A percentile compares a stretch with the other conserved stretches of the same genome.
These are phyloP conservation scores for Trichoderma virens DNA, from an alignment of 495 filamentous ascomycete species.

Conservation along the genomic window DNA sequence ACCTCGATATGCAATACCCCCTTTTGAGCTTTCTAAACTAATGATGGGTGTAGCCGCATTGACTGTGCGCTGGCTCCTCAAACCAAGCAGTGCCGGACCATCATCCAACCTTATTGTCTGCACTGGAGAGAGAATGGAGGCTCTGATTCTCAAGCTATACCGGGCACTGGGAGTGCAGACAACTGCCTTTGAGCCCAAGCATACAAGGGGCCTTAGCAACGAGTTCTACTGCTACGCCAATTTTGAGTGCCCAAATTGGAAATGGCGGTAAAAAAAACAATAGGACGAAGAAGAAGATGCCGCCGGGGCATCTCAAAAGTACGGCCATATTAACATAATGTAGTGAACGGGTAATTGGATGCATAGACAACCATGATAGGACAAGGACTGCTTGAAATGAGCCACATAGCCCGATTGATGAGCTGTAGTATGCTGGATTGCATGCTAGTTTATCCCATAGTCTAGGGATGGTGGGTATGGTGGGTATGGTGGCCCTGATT, in stretches of 20 bases:
- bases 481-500: neutral
- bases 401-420: neutral
- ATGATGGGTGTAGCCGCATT: constrained; percentile 46
- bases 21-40: neutral
- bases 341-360: neutral
- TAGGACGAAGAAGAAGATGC: no score
- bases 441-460: neutral
- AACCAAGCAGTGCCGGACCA: constrained; percentile 15
- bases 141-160: constrained; percentile 45
- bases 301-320: neutral
- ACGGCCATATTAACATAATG: neutral
- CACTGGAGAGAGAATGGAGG: constrained; percentile 65
- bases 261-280: constrained; percentile 28
- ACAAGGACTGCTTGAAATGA: neutral
- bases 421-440: neutral
- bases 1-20: neutral
- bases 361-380: neutral
- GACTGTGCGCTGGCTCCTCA: constrained; percentile 62
- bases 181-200: constrained; percentile 54
- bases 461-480: neutral
- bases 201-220: constrained; percentile 64
- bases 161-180: constrained; percentile 38
- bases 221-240: constrained; percentile 74
- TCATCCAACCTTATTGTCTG: constrained; percentile 47
- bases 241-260: constrained; percentile 54